A percentile compares a stretch with the other conserved stretches of the same genome.
phyloP scores from a whole-genome alignment of 345 rosid species.

The Populus davidiana region DNA sequence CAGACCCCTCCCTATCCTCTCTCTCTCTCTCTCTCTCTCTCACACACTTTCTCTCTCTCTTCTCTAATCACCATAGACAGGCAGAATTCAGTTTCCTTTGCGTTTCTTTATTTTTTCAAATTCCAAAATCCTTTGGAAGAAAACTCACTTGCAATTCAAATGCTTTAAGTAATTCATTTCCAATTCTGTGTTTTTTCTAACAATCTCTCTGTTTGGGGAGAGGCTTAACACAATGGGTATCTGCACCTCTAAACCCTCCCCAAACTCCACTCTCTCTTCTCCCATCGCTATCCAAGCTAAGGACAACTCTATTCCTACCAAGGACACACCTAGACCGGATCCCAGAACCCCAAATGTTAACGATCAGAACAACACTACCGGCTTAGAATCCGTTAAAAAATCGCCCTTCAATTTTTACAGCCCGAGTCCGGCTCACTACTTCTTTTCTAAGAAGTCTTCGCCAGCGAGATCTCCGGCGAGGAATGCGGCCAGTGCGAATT shows the following conservation, averaged over 20 bases:
- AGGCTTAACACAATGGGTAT: conserved; percentile 54
- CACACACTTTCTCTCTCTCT: background rate
- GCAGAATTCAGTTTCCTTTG: background rate
- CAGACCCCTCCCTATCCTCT: background rate
- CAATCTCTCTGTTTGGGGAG: conserved; percentile 26
- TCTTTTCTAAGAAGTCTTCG: conserved; percentile 83
- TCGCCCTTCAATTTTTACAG: conserved; percentile 87
- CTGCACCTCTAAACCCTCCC: conserved; percentile 66
- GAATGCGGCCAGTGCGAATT: conserved; percentile 43
- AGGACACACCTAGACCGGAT: conserved; percentile 9
- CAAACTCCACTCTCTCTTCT: conserved; percentile 42
- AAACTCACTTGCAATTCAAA: background rate
- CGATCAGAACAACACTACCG: conserved; percentile 20
- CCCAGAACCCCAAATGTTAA: conserved; percentile 16
- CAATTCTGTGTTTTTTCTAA: background rate
- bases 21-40: too few relatives aligned
- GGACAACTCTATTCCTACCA: conserved; percentile 29
- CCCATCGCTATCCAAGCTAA: conserved; percentile 8
- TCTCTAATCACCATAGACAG: background rate
- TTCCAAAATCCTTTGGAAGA: conserved; percentile 8
- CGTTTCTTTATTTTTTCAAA: background rate
- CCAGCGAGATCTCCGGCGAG: conserved; percentile 82
- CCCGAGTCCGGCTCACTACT: conserved; percentile 79
- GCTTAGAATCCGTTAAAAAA: conserved; percentile 22
- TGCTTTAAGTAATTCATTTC: background rate